These are phyloP conservation scores for Colletotrichum sp. DNA, from an alignment of 2,329 filamentous ascomycete species.

Conservation along the genomic window DNA sequence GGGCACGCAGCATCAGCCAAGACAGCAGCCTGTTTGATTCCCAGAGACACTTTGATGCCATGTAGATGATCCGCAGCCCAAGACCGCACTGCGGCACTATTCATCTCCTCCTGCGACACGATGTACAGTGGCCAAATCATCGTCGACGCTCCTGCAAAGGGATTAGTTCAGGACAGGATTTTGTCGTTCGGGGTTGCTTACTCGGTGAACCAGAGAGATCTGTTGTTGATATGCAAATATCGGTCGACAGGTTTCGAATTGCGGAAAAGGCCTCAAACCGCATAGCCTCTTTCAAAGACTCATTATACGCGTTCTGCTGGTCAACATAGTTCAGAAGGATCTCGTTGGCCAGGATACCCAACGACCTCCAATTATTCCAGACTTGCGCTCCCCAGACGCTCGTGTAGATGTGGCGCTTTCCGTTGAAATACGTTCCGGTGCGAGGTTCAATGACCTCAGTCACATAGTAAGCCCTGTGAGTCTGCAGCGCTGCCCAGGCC, in stretches of 20 bases:
- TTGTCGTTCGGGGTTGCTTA: not conserved
- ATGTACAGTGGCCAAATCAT: conserved; percentile 23
- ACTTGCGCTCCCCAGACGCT: conserved; percentile 21
- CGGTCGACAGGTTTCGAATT: not conserved
- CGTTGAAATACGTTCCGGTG: not conserved
- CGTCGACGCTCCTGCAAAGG: not conserved
- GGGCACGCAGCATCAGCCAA: conserved; percentile 17
- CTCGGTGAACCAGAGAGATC: not conserved
- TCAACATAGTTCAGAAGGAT: conserved; percentile 5
- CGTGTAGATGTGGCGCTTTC: conserved; percentile 21
- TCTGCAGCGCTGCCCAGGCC: not conserved
- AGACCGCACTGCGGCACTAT: not conserved
- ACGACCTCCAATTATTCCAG: conserved; percentile 27
- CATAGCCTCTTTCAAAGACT: not conserved
- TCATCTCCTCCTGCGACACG: conserved; percentile 20
- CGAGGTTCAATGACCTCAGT: not conserved
- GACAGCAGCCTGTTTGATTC: conserved; percentile 24
- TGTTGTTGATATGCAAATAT: not conserved
- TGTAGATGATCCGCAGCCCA: conserved; percentile 24
- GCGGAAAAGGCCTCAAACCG: not conserved
- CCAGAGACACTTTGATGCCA: conserved; percentile 16
- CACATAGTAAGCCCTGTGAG: not conserved
- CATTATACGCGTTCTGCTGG: not conserved
- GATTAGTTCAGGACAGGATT: not conserved
- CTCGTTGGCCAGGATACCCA: conserved; percentile 20